phyloP scores from a whole-genome alignment of 202 grass and related monocot species.

The Panicum virgatum region DNA sequence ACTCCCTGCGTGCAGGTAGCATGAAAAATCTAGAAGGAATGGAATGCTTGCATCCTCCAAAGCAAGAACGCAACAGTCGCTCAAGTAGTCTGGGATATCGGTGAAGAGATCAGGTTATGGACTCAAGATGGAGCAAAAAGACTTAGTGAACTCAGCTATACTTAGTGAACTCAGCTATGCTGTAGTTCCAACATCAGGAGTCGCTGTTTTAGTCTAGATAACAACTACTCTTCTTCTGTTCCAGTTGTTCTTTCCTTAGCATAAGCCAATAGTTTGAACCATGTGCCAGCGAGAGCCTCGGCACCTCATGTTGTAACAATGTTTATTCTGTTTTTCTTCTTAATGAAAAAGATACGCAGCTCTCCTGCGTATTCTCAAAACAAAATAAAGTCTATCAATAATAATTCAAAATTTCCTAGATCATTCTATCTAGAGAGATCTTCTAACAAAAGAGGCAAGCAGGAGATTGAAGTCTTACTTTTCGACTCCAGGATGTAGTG shows the following conservation, averaged over 20 bases:
- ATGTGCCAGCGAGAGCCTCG: neutral
- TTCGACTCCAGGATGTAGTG: conserved; percentile 77
- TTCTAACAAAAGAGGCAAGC: neutral
- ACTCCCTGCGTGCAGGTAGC: neutral
- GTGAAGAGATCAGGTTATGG: neutral
- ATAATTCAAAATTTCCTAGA: conserved; percentile 17
- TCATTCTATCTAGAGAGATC: neutral
- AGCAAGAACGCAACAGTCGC: neutral
- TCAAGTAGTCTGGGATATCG: neutral
- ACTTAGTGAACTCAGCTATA: neutral
- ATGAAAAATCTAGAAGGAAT: neutral
- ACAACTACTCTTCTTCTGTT: neutral
- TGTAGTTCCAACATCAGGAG: neutral
- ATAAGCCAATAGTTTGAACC: neutral
- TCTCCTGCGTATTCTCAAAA: neutral
- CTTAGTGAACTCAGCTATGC: neutral
- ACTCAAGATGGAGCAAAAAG: neutral
- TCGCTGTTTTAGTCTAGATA: neutral
- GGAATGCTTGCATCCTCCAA: neutral
- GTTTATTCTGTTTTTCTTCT: neutral
- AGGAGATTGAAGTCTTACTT: conserved; percentile 50
- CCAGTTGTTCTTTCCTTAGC: neutral
- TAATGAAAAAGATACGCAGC: neutral
- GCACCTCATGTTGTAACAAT: neutral
- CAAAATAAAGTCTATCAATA: neutral